Evolutionary conservation across 139 green algal genomes (phyloP), one percentile per base, ranked within the genome.

Genomic region (Nannochloris sp.): DNA sequence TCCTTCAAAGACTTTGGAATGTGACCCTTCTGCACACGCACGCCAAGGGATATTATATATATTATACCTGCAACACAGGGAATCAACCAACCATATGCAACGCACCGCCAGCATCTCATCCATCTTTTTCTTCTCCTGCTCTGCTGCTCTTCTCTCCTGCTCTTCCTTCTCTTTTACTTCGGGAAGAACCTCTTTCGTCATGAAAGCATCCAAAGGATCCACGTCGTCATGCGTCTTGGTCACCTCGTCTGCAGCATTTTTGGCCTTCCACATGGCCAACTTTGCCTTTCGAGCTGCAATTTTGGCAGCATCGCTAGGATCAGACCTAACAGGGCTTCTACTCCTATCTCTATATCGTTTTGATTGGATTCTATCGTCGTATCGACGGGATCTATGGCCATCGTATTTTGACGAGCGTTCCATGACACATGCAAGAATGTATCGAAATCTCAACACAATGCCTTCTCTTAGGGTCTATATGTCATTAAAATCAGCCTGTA

Each of bases 181-280:
- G 13, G 81, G 83, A 33, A 82, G 49, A 13, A 83, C 81, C 69
- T 87, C 83, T 11, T 65, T 68, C 1, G 79, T 73, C 87, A 95
- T 94, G 71, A 94, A 94, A 1, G 87, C 87, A 40, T 95, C 87
- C 56, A 95, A 67, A 0, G 87, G 80, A 49, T 95, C 87, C 43
- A 75, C 80, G 37, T 93, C 84, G 25, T 87, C 81, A 9, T 40
- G 33, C 33, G 33, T 11, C 10, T 74, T 73, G 0, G 65, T 71
- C 2, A 63, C 66, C n/a, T 59, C 43, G 20, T 53, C 57, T 23
- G 46, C 46, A 28, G 46, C 56, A 53, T 53, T 45, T 12, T 53
- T 53, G 46, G 17, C 46, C 33, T 40, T 40, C 33, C 33, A 40
- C 33, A 40, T 40, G 33, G 33, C 33, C 33, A 40, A 40, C 33